These are phyloP conservation scores for Magnaporthiopsis rhizophila DNA, from an alignment of 2,329 filamentous ascomycete species.

Conservation along the genomic window DNA sequence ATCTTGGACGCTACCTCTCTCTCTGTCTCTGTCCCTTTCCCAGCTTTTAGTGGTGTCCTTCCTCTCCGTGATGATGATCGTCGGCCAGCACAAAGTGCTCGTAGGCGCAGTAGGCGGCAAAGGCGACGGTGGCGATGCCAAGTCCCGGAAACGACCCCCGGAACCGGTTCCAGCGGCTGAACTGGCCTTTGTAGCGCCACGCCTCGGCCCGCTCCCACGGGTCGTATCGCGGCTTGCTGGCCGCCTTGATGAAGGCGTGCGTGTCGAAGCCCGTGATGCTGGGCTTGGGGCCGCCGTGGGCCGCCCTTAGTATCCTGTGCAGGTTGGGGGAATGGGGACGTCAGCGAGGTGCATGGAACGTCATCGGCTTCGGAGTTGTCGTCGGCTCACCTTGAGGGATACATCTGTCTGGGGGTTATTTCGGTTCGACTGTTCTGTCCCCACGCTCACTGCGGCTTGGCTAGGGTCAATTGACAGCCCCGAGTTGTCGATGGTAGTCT, in stretches of 20 bases:
- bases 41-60: slow-evolving; percentile 43
- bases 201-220: slow-evolving; percentile 67
- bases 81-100: slow-evolving; percentile 82
- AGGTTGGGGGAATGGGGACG: too few relatives aligned
- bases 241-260: slow-evolving; percentile 66
- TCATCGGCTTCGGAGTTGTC: too few relatives aligned
- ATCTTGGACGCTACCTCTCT: background rate
- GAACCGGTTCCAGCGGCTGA: slow-evolving; percentile 85
- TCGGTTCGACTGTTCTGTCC: too few relatives aligned
- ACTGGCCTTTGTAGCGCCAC: slow-evolving; percentile 88
- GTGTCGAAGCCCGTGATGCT: slow-evolving; percentile 93
- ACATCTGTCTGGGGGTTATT: background rate
- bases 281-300: slow-evolving; percentile 42
- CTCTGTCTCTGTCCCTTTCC: too few relatives aligned
- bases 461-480: background rate
- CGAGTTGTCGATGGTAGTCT: too few relatives aligned
- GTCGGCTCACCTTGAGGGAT: slow-evolving; percentile 3
- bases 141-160: slow-evolving; percentile 80
- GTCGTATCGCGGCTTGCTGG: slow-evolving; percentile 55
- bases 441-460: background rate
- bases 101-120: slow-evolving; percentile 80
- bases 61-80: slow-evolving; percentile 51
- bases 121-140: slow-evolving; percentile 86
- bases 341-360: too few relatives aligned
- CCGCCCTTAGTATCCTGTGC: slow-evolving; percentile 41